Base-by-base conservation (phyloP, 1,284 basidiomycete species). In the Paramarasmius palmivorus region DNA sequence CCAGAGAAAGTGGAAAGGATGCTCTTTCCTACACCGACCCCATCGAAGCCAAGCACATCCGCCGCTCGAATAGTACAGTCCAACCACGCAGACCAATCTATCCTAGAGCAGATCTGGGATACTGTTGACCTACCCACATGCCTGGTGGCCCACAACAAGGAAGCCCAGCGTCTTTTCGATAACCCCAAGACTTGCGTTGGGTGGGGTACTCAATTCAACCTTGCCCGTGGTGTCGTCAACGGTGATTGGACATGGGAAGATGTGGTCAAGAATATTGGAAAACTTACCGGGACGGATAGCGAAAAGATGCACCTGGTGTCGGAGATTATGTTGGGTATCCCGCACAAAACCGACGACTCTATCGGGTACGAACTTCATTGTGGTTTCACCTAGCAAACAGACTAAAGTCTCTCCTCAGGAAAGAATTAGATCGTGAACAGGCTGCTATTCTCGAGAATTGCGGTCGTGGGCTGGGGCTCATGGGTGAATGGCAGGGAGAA, bases 391-490 rank as follows among this genome's bases (percentile, higher is more conserved):
- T 22, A 19, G 35, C 36, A 49, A 20, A 45, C n/a, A 50, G 32
- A 42, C 23, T 23, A 22, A 22, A 25, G 15, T 29, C n/a, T 12
- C 7, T 6, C 19, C 45, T 26, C 52, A 89, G 86, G 82, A 49
- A 66, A 22, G 88, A 90, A 60, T 74, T 86, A 0, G 86, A 90
- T 61, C 76, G 83, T 1, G 87, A 90, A 58, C 83, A 88, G 49
- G 65, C 62, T 0, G 84, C 86, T 0, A 74, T 86, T 3, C 8
- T 73, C 2, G 85, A 89, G 58, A 72, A 79, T 49, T 55, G 62
- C 12, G 69, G 65, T 15, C 80, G 86, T 5, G 84, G 85, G 0
- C 65, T 89, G 0, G 88, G 88, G 0, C 71, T 85, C 1, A 74
- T 73, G 70, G 81, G 82, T 4, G 61, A 44, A 22, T 45, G 46